Conservation (phyloP, 2,329 filamentous ascomycete species). For the Venturia oleaginea region DNA sequence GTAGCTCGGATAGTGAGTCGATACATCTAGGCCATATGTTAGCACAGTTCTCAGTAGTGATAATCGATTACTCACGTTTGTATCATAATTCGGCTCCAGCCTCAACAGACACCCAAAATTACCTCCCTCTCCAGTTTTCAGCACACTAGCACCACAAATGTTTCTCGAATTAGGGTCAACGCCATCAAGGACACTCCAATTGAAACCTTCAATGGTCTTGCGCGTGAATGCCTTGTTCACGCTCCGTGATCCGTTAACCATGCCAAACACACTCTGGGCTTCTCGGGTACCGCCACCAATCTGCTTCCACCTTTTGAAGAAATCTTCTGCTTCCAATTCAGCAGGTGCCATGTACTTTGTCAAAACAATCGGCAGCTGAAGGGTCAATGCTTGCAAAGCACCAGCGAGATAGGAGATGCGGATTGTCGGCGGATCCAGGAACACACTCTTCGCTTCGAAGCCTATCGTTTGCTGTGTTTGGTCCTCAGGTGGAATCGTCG, state of each 20-base stretch:
- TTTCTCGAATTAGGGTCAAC: slow-evolving; percentile 93
- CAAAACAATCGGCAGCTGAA: slow-evolving; percentile 78
- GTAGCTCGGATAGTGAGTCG: slow-evolving; percentile 90
- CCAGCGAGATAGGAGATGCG: slow-evolving; percentile 91
- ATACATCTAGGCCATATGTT: slow-evolving; percentile 61
- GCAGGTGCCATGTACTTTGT: slow-evolving; percentile 98
- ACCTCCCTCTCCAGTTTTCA: slow-evolving; percentile 71
- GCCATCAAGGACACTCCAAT: slow-evolving; percentile 74
- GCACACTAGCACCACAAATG: slow-evolving; percentile 80
- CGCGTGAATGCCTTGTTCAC: slow-evolving; percentile 54
- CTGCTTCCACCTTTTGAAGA: slow-evolving; percentile 99
- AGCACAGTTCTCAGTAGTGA: not conserved
- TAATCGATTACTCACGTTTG: slow-evolving; percentile 56
- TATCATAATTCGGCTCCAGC: slow-evolving; percentile 87
- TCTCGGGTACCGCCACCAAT: slow-evolving; percentile 85
- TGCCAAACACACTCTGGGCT: slow-evolving; percentile 74
- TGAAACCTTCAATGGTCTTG: slow-evolving; percentile 70
- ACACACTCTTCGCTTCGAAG: slow-evolving; percentile 78
- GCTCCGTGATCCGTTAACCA: slow-evolving; percentile 55
- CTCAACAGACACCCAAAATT: slow-evolving; percentile 92
- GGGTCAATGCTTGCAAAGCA: slow-evolving; percentile 80
- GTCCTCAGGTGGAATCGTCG: slow-evolving; percentile 60
- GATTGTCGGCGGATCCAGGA: slow-evolving; percentile 79
- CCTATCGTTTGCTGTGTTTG: slow-evolving; percentile 92
- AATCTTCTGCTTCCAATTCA: slow-evolving; percentile 78